phyloP scores from a whole-genome alignment of 2,329 filamentous ascomycete genomes.

The Aciculosporium take region DNA sequence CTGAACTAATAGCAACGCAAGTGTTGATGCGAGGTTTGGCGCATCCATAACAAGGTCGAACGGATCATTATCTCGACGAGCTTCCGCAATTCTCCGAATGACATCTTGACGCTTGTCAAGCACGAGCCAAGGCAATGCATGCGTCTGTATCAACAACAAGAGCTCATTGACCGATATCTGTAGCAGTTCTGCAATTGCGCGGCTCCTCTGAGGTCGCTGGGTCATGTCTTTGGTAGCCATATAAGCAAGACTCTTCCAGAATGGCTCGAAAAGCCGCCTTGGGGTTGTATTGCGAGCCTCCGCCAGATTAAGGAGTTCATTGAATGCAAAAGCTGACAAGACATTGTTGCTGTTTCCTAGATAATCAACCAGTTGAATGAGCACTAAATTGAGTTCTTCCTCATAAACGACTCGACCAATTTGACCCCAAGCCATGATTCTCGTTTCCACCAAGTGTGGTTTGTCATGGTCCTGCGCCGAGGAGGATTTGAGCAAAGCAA shows the following conservation, averaged over 20 bases:
- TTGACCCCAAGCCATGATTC: slow-evolving; percentile 75
- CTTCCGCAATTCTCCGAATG: slow-evolving; percentile 67
- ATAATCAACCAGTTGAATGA: slow-evolving; percentile 75
- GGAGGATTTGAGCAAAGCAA: slow-evolving; percentile 58
- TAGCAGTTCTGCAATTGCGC: slow-evolving; percentile 67
- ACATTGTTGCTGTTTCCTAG: slow-evolving; percentile 71
- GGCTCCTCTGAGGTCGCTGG: slow-evolving; percentile 65
- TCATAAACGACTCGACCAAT: slow-evolving; percentile 64
- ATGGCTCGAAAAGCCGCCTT: slow-evolving; percentile 63
- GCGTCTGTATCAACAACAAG: slow-evolving; percentile 58
- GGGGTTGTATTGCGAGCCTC: slow-evolving; percentile 47
- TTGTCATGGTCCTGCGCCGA: slow-evolving; percentile 48
- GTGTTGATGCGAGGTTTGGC: slow-evolving; percentile 40
- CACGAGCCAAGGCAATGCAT: slow-evolving; percentile 78
- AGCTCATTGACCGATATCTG: slow-evolving; percentile 62
- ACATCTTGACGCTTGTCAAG: slow-evolving; percentile 63
- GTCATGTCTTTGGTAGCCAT: slow-evolving; percentile 70
- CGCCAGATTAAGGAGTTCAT: slow-evolving; percentile 65
- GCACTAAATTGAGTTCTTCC: slow-evolving; percentile 72
- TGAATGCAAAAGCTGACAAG: slow-evolving; percentile 67
- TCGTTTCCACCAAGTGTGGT: slow-evolving; percentile 61
- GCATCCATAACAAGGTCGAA: slow-evolving; percentile 40
- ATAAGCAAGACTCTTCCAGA: slow-evolving; percentile 76
- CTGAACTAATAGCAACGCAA: slow-evolving; percentile 46
- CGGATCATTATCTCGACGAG: slow-evolving; percentile 54